phyloP scores from a whole-genome alignment of 73 alveolate genomes.

The Paramecium primaurelia region DNA sequence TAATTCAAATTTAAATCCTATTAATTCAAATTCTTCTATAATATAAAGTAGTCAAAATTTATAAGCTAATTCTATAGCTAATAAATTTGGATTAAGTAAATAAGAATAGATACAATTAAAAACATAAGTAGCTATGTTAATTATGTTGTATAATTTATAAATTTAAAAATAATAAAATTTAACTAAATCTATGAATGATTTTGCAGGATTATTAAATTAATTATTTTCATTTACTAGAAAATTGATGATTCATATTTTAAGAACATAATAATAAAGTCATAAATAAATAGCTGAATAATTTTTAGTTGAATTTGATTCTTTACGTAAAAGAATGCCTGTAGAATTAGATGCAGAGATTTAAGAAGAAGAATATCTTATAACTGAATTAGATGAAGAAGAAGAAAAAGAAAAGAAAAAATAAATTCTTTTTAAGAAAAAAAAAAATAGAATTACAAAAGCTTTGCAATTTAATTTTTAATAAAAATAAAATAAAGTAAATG shows the following conservation, averaged over 20 bases:
- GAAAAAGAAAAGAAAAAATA: conserved; percentile 54
- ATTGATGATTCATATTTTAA: conserved; percentile 40
- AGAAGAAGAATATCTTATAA: neutral
- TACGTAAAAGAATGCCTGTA: conserved; percentile 50
- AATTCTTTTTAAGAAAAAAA: conserved; percentile 4
- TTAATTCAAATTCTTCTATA: neutral
- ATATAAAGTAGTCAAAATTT: neutral
- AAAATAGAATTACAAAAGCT: conserved; percentile 48
- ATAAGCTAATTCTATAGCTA: neutral
- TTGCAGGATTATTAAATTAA: conserved; percentile 29
- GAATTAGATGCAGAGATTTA: conserved; percentile 52
- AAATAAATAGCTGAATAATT: conserved; percentile 48
- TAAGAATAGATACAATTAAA: conserved; percentile 25
- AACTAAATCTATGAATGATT: conserved; percentile 49
- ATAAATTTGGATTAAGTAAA: conserved; percentile 34
- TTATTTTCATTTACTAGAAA: conserved; percentile 11
- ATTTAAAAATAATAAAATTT: neutral
- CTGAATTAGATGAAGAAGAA: conserved; percentile 50
- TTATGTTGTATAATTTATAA: conserved; percentile 51
- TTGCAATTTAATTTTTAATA: conserved; percentile 31
- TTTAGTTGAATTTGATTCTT: conserved; percentile 23
- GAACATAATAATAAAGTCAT: conserved; percentile 54
- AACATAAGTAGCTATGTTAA: conserved; percentile 48
- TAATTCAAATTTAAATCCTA: neutral
- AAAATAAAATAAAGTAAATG: neutral